A percentile compares a stretch with the other conserved stretches of the same genome.
These are phyloP conservation scores for Ganoderma lingzhi DNA, from an alignment of 1,284 basidiomycete species.

Conservation along the genomic window DNA sequence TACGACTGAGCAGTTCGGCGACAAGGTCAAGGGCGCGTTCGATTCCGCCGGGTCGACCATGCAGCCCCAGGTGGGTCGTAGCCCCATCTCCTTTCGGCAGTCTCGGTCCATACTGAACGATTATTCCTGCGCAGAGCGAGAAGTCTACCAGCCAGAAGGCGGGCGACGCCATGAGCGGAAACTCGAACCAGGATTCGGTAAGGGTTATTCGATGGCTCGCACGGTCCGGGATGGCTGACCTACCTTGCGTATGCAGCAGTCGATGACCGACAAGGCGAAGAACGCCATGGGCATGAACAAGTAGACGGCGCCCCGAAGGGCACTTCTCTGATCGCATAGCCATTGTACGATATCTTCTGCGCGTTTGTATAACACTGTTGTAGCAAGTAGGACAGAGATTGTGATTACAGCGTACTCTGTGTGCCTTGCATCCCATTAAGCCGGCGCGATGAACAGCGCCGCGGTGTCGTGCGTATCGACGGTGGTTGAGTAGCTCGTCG, in stretches of 20 bases:
- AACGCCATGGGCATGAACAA: slow-evolving; percentile 41
- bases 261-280: slow-evolving; percentile 41
- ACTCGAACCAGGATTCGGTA: slow-evolving; percentile 42
- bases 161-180: slow-evolving; percentile 62
- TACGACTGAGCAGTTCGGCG: slow-evolving; percentile 45
- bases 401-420: not conserved
- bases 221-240: too few relatives aligned
- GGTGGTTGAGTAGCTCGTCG: slow-evolving; percentile 47
- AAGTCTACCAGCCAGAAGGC: slow-evolving; percentile 45
- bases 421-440: not conserved
- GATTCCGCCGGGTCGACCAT: slow-evolving; percentile 45
- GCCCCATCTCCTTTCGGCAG: not conserved
- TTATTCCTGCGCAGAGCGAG: not conserved
- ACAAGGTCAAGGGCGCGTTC: slow-evolving; percentile 44
- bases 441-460: slow-evolving; percentile 37
- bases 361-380: not conserved
- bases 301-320: not conserved
- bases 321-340: not conserved
- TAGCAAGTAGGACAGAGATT: not conserved
- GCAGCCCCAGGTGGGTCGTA: slow-evolving; percentile 44
- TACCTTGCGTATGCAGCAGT: slow-evolving; percentile 29
- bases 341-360: slow-evolving; percentile 2
- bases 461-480: slow-evolving; percentile 60
- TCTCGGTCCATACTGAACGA: not conserved
- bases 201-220: slow-evolving; percentile 3